These are phyloP conservation scores for Nannochloropsis granulata DNA, from an alignment of 108 stramenopile genomes.

Conservation along the genomic window DNA sequence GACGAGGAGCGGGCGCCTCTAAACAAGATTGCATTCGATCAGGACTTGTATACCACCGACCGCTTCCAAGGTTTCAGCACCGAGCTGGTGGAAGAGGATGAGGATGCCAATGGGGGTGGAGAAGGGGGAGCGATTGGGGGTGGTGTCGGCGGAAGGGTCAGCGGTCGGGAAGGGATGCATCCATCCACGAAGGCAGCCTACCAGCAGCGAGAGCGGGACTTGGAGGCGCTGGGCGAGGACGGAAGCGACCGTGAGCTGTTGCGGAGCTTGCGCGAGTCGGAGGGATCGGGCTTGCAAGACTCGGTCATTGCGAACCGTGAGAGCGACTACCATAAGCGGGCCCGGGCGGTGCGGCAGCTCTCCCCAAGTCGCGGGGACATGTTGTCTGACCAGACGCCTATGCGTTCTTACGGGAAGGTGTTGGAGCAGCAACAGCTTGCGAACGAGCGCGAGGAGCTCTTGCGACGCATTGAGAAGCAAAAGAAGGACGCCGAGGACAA, in stretches of 20 bases:
- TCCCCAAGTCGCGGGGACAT: slow-evolving; percentile 29
- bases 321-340: slow-evolving; percentile 53
- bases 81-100: slow-evolving; percentile 27
- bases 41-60: background rate
- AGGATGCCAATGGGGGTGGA: slow-evolving; percentile 9
- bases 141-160: background rate
- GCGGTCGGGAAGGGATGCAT: slow-evolving; percentile 13
- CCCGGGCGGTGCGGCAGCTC: background rate
- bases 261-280: slow-evolving; percentile 30
- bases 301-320: slow-evolving; percentile 66
- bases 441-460: slow-evolving; percentile 23
- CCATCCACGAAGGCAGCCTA: slow-evolving; percentile 10
- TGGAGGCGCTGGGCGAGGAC: slow-evolving; percentile 31
- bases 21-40: background rate
- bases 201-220: slow-evolving; percentile 6
- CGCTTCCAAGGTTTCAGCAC: slow-evolving; percentile 6
- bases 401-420: slow-evolving; percentile 63
- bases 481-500: slow-evolving; percentile 24
- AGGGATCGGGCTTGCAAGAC: slow-evolving; percentile 58
- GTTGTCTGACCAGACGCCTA: slow-evolving; percentile 46
- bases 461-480: slow-evolving; percentile 20
- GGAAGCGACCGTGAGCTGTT: slow-evolving; percentile 53
- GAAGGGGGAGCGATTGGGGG: slow-evolving; percentile 2
- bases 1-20: background rate
- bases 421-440: slow-evolving; percentile 53